Conservation (phyloP, 257 asterid species). For the Nemophila menziesii region DNA sequence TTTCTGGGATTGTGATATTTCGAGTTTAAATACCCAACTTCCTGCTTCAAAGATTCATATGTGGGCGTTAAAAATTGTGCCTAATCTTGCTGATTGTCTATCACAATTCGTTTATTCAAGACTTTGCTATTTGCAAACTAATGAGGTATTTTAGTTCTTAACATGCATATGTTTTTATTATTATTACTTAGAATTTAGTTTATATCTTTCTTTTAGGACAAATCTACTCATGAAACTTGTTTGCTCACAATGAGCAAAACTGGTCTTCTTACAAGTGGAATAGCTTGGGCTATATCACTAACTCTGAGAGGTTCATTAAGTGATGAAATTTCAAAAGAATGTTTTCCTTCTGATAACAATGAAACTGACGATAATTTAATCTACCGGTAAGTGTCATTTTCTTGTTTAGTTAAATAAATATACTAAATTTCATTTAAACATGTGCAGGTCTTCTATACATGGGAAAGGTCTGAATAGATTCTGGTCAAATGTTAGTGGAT, state of each 20-base stretch:
- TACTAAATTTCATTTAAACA: slow-evolving; percentile 2
- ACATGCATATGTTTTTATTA: background rate
- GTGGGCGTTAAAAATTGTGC: slow-evolving; percentile 72
- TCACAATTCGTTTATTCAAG: slow-evolving; percentile 55
- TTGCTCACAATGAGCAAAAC: slow-evolving; percentile 20
- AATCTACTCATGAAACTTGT: slow-evolving; percentile 30
- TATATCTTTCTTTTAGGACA: slow-evolving; percentile 24
- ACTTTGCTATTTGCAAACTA: slow-evolving; percentile 30
- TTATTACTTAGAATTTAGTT: background rate
- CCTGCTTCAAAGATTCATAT: slow-evolving; percentile 46
- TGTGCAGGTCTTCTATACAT: slow-evolving; percentile 66
- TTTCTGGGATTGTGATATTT: slow-evolving; percentile 37
- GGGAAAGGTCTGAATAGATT: slow-evolving; percentile 88
- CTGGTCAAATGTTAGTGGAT: slow-evolving; percentile 87
- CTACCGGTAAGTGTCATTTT: slow-evolving; percentile 45
- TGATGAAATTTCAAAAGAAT: slow-evolving; percentile 60
- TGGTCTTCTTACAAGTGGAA: slow-evolving; percentile 57
- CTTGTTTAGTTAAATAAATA: slow-evolving; percentile 4
- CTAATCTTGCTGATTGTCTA: slow-evolving; percentile 69
- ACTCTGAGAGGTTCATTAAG: slow-evolving; percentile 40
- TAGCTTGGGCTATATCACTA: slow-evolving; percentile 92
- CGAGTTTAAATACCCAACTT: slow-evolving; percentile 42
- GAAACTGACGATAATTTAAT: slow-evolving; percentile 39
- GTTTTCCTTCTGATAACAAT: slow-evolving; percentile 44
- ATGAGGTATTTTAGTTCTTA: slow-evolving; percentile 28